phyloP scores from a whole-genome alignment of 2,329 filamentous ascomycete species.

The Myriangium duriaei region DNA sequence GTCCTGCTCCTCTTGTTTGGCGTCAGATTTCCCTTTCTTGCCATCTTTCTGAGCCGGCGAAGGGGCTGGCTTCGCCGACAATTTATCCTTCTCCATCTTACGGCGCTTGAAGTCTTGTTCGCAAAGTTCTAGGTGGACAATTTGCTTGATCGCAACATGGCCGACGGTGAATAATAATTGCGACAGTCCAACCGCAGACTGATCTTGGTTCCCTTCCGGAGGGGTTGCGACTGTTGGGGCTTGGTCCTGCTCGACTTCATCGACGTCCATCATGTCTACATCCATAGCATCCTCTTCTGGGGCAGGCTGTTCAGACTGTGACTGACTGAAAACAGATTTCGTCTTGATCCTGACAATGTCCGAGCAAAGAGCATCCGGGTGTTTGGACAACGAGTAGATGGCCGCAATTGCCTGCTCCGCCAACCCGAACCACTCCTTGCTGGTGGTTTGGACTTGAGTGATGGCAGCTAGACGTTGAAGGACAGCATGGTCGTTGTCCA shows the following conservation, averaged over 20 bases:
- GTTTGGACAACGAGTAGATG: conserved; percentile 86
- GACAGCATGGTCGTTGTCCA: conserved; percentile 87
- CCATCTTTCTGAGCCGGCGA: conserved; percentile 28
- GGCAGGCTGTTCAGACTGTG: conserved; percentile 31
- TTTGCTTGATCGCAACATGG: conserved; percentile 96
- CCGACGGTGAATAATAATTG: conserved; percentile 92
- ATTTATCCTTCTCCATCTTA: conserved; percentile 80
- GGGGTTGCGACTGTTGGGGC: conserved; percentile 13
- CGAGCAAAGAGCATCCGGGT: conserved; percentile 85
- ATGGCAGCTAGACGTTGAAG: conserved; percentile 70
- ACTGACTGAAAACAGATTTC: conserved; percentile 60
- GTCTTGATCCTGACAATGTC: conserved; percentile 83
- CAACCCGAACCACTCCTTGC: conserved; percentile 86
- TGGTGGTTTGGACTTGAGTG: conserved; percentile 72
- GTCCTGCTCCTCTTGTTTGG: conserved; percentile 55
- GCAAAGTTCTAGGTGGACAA: conserved; percentile 94
- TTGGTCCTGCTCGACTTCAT: conserved; percentile 14
- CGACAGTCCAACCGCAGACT: conserved; percentile 57
- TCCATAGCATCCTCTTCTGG: conserved; percentile 22
- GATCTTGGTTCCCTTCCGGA: conserved; percentile 11
- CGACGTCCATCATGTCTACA: conserved; percentile 26
- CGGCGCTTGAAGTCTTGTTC: conserved; percentile 95
- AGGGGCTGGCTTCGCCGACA: conserved; percentile 16
- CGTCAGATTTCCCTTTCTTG: conserved; percentile 38
- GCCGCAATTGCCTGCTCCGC: conserved; percentile 93